phyloP scores from a whole-genome alignment of 2,329 filamentous ascomycete genomes.

The Phyllosticta citrichinensis region DNA sequence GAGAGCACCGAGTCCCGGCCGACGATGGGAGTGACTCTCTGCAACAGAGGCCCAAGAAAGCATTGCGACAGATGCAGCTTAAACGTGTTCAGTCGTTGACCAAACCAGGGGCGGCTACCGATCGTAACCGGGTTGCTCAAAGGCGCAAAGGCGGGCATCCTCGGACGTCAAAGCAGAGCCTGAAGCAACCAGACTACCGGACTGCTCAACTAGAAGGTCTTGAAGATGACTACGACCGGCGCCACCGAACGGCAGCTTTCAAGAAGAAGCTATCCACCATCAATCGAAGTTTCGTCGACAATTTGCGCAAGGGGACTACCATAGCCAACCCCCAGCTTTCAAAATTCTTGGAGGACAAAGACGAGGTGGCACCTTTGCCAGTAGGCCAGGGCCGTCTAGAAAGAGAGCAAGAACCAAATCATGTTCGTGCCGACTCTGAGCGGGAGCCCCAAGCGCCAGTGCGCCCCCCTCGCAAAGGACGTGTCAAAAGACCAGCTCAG shows the following conservation, averaged over 20 bases:
- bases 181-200: constrained; percentile 16
- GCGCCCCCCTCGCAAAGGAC: background rate
- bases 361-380: constrained; percentile 14
- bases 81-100: background rate
- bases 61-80: constrained; percentile 3
- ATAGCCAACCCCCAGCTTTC: background rate
- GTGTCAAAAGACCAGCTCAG: constrained; percentile 13
- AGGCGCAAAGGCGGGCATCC: background rate
- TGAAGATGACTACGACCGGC: constrained; percentile 27
- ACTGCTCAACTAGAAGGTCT: constrained; percentile 34
- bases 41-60: background rate
- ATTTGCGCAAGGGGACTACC: background rate
- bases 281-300: constrained; percentile 19
- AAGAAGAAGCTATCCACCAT: constrained; percentile 21
- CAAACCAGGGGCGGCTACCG: background rate
- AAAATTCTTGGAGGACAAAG: constrained; percentile 24
- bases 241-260: constrained; percentile 30
- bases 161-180: background rate
- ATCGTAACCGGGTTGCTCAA: background rate
- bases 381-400: too few relatives aligned
- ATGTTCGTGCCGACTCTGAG: background rate
- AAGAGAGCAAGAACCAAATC: background rate
- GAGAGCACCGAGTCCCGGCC: background rate
- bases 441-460: background rate
- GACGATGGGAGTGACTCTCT: background rate